Base-by-base conservation (phyloP, 2,329 filamentous ascomycete genomes). In the Fusarium acutatum region DNA sequence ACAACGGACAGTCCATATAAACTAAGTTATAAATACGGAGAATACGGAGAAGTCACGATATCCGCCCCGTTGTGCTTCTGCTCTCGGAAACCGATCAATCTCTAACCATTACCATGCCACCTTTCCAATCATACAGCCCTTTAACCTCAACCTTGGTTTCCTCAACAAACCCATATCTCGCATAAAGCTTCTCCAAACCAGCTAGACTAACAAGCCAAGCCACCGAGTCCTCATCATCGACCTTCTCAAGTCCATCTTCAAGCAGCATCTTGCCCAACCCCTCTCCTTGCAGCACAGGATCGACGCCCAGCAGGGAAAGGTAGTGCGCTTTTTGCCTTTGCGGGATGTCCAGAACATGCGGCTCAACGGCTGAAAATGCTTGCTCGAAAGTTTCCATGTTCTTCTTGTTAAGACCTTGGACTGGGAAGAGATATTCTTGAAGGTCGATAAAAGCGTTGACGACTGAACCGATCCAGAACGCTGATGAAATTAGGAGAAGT, bases 161-260 rank as follows among this genome's bases (percentile, higher is more conserved):
- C 13, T 67, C 24, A 5, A 5, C 12, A 34, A 67, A 67, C 3
- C 34, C 64, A 15, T 35, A 67, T 20, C 20, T 38, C 2, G 20
- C 24, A 26, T 67, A 67, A 15, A 67, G 41, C 11, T 20, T 35
- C 14, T 67, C 44, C 18, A 67, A 5, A 7, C 34, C 62, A 11
- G 62, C 64, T 14, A 67, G 37, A 11, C 64, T 67, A 3, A 67
- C 18, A 6, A 67, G 64, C 62, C 64, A 67, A 20, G 50, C 37
- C 3, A 18, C 22, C 5, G 64, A 46, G 14, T 37, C 38, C 0
- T 40, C 38, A 7, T 46, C 2, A 14, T 67, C 52, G 6, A 60
- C 43, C 22, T 24, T 67, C n/a, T 26, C n/a, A 15, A 67, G 41
- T 5, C 62, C 64, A 24, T 67, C 34, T 6, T 67, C 37, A 1